Conservation (phyloP, 306 rosid genomes). For the Prunus salicina region DNA sequence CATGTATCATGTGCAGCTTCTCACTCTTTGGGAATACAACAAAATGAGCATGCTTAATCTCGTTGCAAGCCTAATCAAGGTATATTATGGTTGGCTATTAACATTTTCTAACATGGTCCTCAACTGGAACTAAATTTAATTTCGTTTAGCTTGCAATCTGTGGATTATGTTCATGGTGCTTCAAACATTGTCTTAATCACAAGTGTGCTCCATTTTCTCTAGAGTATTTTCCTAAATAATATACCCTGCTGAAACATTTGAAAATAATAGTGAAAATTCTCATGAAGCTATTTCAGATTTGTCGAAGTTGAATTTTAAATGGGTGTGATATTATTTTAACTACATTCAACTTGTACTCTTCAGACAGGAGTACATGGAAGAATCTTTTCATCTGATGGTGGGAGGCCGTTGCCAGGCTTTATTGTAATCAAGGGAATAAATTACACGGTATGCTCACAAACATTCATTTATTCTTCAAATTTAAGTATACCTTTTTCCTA, state of each 20-base stretch:
- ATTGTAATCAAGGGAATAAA: slow-evolving; percentile 69
- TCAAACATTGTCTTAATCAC: neutral
- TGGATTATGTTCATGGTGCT: neutral
- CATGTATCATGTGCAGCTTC: slow-evolving; percentile 61
- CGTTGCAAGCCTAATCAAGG: slow-evolving; percentile 77
- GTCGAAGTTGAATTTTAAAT: neutral
- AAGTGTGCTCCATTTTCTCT: neutral
- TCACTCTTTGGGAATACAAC: slow-evolving; percentile 77
- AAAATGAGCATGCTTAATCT: slow-evolving; percentile 93
- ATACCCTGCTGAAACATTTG: neutral
- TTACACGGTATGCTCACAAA: slow-evolving; percentile 45
- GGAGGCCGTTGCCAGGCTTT: slow-evolving; percentile 70
- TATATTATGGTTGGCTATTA: slow-evolving; percentile 29
- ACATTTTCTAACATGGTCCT: slow-evolving; percentile 11
- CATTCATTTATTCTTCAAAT: neutral
- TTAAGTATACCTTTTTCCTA: neutral
- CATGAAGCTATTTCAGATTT: neutral
- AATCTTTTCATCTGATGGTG: slow-evolving; percentile 69
- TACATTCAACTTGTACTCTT: slow-evolving; percentile 26
- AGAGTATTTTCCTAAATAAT: neutral
- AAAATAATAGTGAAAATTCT: neutral
- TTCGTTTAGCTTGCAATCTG: neutral
- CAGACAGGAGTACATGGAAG: slow-evolving; percentile 92
- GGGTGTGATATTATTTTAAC: slow-evolving; percentile 19
- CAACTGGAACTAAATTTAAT: slow-evolving; percentile 10